phyloP scores from a whole-genome alignment of 2,329 filamentous ascomycete species.

The Diplodia intermedia region DNA sequence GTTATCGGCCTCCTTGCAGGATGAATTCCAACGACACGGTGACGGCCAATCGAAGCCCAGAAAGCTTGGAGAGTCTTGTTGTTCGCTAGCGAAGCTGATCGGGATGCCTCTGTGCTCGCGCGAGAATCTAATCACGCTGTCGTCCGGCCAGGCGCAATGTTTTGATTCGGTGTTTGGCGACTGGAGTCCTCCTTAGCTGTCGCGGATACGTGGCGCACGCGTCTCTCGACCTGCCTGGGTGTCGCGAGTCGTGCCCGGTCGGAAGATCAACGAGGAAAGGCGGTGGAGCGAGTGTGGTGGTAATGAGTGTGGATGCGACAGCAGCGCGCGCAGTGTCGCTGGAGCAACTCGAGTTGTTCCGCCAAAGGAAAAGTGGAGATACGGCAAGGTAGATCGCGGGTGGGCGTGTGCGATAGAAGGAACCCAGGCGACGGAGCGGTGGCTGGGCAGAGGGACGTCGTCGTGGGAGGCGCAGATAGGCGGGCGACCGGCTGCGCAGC shows the following conservation, averaged over 20 bases:
- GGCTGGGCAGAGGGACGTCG: constrained; percentile 6
- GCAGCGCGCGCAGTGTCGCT: constrained; percentile 26
- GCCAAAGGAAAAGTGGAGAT: constrained; percentile 6
- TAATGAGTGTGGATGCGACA: constrained; percentile 32
- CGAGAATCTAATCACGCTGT: not conserved
- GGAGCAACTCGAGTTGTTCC: not conserved
- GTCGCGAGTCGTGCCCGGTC: constrained; percentile 3
- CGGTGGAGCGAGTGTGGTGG: constrained; percentile 25
- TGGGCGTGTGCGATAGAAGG: constrained; percentile 26
- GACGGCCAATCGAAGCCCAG: constrained; percentile 19
- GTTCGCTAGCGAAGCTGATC: not conserved
- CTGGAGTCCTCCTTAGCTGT: not conserved
- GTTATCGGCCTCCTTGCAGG: constrained; percentile 29
- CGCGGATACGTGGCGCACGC: constrained; percentile 24
- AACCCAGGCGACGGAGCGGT: constrained; percentile 22
- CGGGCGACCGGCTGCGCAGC: constrained; percentile 21
- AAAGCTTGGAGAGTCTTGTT: constrained; percentile 23
- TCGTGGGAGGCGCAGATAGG: constrained; percentile 24
- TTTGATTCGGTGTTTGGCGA: constrained; percentile 10
- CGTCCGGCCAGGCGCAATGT: constrained; percentile 10
- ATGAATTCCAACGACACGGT: constrained; percentile 28
- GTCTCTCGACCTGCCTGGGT: not conserved
- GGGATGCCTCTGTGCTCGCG: constrained; percentile 10
- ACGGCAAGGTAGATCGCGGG: constrained; percentile 1
- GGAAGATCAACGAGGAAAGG: constrained; percentile 17